Conservation (phyloP, 148 eudicot genomes). For the Chenopodium berlandieri region DNA sequence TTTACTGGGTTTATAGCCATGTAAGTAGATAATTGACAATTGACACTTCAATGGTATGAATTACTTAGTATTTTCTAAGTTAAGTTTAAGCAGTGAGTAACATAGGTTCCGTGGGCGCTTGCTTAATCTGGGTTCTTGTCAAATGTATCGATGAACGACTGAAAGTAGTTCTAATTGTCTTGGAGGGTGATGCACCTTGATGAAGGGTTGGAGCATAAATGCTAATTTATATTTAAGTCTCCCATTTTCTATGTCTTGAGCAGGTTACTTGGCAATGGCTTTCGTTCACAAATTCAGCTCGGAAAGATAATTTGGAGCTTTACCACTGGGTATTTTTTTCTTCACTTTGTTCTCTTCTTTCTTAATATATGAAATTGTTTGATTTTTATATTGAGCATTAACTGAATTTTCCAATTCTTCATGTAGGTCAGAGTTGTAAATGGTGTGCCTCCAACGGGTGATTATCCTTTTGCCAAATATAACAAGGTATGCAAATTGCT, state of each 20-base stretch:
- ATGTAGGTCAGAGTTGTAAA: slow-evolving; percentile 89
- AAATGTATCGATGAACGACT: background rate
- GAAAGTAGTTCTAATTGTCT: too few species aligned
- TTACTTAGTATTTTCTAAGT: background rate
- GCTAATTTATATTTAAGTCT: background rate
- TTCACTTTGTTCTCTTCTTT: background rate
- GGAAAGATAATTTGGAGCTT: slow-evolving; percentile 73
- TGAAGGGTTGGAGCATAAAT: background rate
- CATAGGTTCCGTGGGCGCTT: too few species aligned
- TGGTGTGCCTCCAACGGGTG: slow-evolving; percentile 89
- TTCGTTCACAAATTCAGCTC: slow-evolving; percentile 79
- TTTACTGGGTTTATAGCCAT: too few species aligned
- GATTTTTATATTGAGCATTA: background rate
- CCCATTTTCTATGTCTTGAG: background rate
- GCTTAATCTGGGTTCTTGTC: background rate
- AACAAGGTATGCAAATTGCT: slow-evolving; percentile 55
- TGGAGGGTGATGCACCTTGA: background rate
- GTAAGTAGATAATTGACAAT: background rate
- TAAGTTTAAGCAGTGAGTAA: too few species aligned
- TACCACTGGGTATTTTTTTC: slow-evolving; percentile 62
- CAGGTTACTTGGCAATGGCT: slow-evolving; percentile 99
- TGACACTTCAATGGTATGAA: background rate
- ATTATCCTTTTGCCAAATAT: slow-evolving; percentile 91
- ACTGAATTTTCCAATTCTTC: background rate
- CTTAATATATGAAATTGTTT: background rate